Evolutionary conservation across 306 rosid genomes (phyloP), one percentile per base, ranked within the genome.

Genomic region (Corylus heterophylla): DNA sequence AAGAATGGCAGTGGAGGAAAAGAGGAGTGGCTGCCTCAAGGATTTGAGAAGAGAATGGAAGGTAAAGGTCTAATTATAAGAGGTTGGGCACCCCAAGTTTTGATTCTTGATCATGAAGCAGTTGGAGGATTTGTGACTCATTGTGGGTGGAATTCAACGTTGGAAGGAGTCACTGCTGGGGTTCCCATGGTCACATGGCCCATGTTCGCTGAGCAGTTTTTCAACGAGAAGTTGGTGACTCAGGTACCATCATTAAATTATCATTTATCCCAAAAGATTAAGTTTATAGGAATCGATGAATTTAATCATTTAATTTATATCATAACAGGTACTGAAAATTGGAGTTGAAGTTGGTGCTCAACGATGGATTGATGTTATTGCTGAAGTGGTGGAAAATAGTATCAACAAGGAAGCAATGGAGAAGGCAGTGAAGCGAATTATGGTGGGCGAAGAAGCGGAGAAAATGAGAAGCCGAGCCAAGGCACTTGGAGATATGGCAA

Each of bases 21-120:
- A 2, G 86, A 66, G 5, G 77, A 75, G 3, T 78, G 88, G 80
- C 0, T 82, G 3, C 85, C 85, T 0, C 71, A 82, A 47, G 85
- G 80, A 4, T 84, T 78, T 51, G 89, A 88, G 80, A 47, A 86
- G 16, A 84, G 85, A 51, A 73, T 81, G 74, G 82, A 86, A 52
- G 87, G 82, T 0, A 86, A 71, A 62, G 88, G 89, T 51, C 8
- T 84, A 4, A 72, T 88, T 1, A 78, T 86, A 74, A 80, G 83
- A 82, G 87, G 85, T 11, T 89, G 92, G 87, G 83, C 87, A 25
- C 89, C 87, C 0, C 87, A 86, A 17, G 17, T 80, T 59, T 17
- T 12, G 70, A 83, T 86, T 63, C 81, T 86, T 25, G 71, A 74
- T 18, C 85, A 83, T 47, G 75, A 59, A 74, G 78, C 87, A 7